Evolutionary conservation across 2,329 filamentous ascomycete species (phyloP).

Genomic region (Tympanopsis confertula): DNA sequence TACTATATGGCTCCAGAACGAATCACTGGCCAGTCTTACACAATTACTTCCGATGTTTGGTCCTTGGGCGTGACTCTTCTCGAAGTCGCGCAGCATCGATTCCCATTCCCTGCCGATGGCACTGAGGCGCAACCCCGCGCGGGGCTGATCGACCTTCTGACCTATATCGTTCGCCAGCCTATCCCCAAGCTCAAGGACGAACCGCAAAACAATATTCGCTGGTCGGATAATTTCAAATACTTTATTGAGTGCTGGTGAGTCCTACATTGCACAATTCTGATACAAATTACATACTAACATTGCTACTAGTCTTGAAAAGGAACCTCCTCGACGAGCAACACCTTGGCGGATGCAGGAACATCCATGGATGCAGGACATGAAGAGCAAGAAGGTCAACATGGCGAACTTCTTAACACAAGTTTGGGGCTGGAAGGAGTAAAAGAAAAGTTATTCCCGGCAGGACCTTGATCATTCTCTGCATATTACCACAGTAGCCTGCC

Average conservation of each 20-base stretch:
- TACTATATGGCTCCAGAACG: conserved; percentile 99
- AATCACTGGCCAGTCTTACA: conserved; percentile 95
- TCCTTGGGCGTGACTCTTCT: conserved; percentile 90
- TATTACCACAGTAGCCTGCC: not conserved
- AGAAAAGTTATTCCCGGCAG: too few species aligned
- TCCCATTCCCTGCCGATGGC: conserved; percentile 93
- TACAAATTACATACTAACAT: too few species aligned
- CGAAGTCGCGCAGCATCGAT: conserved; percentile 98
- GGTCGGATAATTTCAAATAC: conserved; percentile 97
- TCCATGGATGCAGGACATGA: conserved; percentile 97
- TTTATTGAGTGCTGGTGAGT: conserved; percentile 98
- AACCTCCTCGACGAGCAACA: conserved; percentile 72
- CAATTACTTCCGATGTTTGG: conserved; percentile 97
- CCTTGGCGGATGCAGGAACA: conserved; percentile 99
- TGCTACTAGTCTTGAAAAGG: conserved; percentile 75
- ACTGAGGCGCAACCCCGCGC: conserved; percentile 90
- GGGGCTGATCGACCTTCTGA: conserved; percentile 85
- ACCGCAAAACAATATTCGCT: conserved; percentile 75
- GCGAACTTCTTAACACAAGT: conserved; percentile 83
- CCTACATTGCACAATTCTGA: too few species aligned
- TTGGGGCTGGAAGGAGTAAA: conserved; percentile 78
- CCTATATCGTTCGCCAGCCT: conserved; percentile 91
- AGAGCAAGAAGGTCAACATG: conserved; percentile 94
- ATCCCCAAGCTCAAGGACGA: conserved; percentile 96
- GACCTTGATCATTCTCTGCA: not conserved